These are phyloP conservation scores for Biscogniauxia sp. DNA, from an alignment of 2,329 filamentous ascomycete species.

Conservation along the genomic window DNA sequence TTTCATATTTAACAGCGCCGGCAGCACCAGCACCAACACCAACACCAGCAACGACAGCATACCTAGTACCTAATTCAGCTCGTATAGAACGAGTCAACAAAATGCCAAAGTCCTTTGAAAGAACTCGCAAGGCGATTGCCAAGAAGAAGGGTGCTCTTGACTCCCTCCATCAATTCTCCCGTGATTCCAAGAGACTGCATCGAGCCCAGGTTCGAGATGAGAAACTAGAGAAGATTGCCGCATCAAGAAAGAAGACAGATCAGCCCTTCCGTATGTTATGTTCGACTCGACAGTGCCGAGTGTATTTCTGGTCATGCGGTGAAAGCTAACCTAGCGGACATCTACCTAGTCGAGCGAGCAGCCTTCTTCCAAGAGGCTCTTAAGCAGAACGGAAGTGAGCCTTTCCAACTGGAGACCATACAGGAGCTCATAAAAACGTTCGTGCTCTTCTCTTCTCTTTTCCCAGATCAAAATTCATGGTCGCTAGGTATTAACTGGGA, in stretches of 20 bases:
- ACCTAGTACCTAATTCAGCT: too few relatives aligned
- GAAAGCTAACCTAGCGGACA: neutral
- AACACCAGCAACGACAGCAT: too few relatives aligned
- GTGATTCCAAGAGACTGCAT: constrained; percentile 79
- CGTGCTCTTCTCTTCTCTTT: constrained; percentile 20
- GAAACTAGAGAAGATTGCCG: constrained; percentile 70
- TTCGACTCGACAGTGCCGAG: neutral
- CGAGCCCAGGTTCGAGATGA: constrained; percentile 79
- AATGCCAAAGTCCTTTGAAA: constrained; percentile 77
- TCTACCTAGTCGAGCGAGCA: constrained; percentile 58
- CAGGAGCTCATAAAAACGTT: constrained; percentile 63
- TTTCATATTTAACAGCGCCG: too few relatives aligned
- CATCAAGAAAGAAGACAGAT: constrained; percentile 71
- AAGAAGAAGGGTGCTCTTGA: constrained; percentile 80
- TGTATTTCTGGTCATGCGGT: neutral
- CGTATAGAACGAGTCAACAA: neutral
- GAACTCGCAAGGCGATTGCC: constrained; percentile 83
- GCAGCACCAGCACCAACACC: too few relatives aligned
- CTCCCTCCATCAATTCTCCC: constrained; percentile 80
- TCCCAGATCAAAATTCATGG: neutral
- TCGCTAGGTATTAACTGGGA: constrained; percentile 1
- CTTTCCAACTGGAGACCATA: constrained; percentile 55
- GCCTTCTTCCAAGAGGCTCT: constrained; percentile 70
- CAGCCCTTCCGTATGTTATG: constrained; percentile 65
- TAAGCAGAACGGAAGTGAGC: constrained; percentile 47